Percentiles rank a stretch among this genome's conserved stretches.
These are phyloP conservation scores for Lasiodiplodia sp. DNA, from an alignment of 2,329 filamentous ascomycete species.

Conservation along the genomic window DNA sequence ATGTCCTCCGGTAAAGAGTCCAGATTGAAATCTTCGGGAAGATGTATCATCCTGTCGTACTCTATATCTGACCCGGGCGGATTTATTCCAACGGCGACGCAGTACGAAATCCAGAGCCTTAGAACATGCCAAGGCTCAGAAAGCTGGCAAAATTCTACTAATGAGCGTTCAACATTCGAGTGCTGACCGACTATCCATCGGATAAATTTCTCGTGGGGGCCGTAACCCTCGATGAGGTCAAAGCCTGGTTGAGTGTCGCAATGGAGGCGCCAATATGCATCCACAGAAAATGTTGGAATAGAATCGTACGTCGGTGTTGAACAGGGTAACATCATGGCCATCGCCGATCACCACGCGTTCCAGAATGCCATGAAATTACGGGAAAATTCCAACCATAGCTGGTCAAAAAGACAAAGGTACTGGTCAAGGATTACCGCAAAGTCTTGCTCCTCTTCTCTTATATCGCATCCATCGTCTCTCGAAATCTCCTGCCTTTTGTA, in stretches of 20 bases:
- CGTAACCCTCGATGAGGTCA: neutral
- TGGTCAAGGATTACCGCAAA: neutral
- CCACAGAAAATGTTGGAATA: neutral
- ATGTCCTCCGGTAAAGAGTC: rapidly evolving
- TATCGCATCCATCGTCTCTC: neutral
- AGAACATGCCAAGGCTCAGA: neutral
- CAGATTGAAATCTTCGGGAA: neutral
- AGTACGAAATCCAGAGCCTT: neutral
- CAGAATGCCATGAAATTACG: neutral
- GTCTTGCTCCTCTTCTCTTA: neutral
- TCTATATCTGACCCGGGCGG: rapidly evolving
- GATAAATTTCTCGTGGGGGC: neutral
- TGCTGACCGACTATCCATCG: neutral
- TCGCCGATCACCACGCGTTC: neutral
- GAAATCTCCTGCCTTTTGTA: neutral
- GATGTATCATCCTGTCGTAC: rapidly evolving
- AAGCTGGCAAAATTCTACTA: neutral
- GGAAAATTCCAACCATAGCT: neutral
- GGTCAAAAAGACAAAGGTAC: neutral
- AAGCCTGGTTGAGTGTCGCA: neutral
- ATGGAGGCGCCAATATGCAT: neutral
- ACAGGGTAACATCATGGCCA: neutral
- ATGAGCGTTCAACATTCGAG: neutral
- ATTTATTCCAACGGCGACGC: neutral
- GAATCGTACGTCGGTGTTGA: rapidly evolving